Percentiles rank a stretch among this genome's conserved stretches.
Conservation (phyloP, 2,329 filamentous ascomycete genomes). For the Fusarium sp. region DNA sequence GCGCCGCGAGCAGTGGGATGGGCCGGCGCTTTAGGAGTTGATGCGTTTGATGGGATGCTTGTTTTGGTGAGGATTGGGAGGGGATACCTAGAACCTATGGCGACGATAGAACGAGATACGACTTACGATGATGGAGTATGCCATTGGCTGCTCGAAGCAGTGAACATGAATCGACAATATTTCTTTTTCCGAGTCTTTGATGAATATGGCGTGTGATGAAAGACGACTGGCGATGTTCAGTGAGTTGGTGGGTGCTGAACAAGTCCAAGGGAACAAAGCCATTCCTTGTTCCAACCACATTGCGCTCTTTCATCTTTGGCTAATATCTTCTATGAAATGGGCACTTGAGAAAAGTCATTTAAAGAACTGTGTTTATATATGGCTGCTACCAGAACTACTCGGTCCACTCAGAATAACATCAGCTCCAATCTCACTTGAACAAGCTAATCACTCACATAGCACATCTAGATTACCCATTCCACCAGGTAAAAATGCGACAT, state of each 20-base stretch:
- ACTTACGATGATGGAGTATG: conserved; percentile 13
- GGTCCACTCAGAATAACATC: neutral
- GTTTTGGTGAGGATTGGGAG: neutral
- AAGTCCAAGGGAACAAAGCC: neutral
- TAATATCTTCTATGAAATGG: too few relatives aligned
- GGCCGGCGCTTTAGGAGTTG: conserved; percentile 65
- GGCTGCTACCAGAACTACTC: neutral
- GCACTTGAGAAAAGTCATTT: neutral
- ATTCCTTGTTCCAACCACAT: neutral
- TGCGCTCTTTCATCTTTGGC: neutral
- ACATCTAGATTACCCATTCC: neutral
- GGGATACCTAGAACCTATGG: neutral
- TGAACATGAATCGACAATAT: neutral
- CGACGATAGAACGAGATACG: conserved; percentile 30
- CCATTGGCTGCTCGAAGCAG: neutral
- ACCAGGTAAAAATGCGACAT: conserved; percentile 10
- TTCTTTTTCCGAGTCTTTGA: neutral
- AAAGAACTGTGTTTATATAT: neutral
- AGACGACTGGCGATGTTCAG: neutral
- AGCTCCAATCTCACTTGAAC: neutral
- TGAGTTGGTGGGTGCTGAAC: neutral
- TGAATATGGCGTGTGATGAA: neutral
- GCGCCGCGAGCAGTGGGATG: conserved; percentile 82
- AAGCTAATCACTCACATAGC: neutral
- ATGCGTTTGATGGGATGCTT: conserved; percentile 2